Evolutionary conservation across 495 filamentous ascomycete species (phyloP).

Genomic region (Penicillium samsonianum): DNA sequence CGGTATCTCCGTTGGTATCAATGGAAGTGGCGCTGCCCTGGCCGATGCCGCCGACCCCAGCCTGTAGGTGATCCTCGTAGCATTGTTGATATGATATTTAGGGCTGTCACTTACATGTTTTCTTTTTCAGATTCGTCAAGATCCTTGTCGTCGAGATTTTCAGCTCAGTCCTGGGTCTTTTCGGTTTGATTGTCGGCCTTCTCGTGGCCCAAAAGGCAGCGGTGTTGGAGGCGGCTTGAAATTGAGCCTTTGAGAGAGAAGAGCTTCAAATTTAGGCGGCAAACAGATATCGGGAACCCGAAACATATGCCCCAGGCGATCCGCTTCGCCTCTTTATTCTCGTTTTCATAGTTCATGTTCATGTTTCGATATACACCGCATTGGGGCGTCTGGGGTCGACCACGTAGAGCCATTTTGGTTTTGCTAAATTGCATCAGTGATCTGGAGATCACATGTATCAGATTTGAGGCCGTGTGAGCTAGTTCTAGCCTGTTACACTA

Average conservation of each 20-base stretch:
- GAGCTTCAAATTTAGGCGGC: constrained; percentile 4
- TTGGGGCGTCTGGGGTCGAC: constrained; percentile 47
- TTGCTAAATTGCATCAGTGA: constrained; percentile 33
- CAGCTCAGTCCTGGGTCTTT: constrained; percentile 96
- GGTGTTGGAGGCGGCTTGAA: constrained; percentile 62
- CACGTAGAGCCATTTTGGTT: constrained; percentile 34
- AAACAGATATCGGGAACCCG: constrained; percentile 17
- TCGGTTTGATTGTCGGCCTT: constrained; percentile 93
- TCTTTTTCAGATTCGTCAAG: constrained; percentile 79
- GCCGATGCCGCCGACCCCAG: constrained; percentile 93
- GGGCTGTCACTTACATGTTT: constrained; percentile 22
- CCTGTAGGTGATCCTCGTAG: constrained; percentile 59
- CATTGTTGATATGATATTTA: constrained; percentile 12
- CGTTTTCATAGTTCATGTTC: constrained; percentile 26
- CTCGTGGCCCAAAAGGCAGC: constrained; percentile 78
- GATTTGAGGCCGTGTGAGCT: neutral
- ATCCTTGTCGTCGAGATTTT: constrained; percentile 99
- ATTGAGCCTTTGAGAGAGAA: constrained; percentile 1
- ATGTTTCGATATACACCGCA: constrained; percentile 43
- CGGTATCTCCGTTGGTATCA: constrained; percentile 96
- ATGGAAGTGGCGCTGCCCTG: constrained; percentile 92
- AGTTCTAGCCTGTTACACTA: constrained; percentile 9
- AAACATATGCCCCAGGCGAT: neutral
- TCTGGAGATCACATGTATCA: constrained; percentile 30
- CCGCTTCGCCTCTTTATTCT: constrained; percentile 13